Evolutionary conservation across 371 early-diverging fungal species (phyloP).

Genomic region (Mucor piriformis): DNA sequence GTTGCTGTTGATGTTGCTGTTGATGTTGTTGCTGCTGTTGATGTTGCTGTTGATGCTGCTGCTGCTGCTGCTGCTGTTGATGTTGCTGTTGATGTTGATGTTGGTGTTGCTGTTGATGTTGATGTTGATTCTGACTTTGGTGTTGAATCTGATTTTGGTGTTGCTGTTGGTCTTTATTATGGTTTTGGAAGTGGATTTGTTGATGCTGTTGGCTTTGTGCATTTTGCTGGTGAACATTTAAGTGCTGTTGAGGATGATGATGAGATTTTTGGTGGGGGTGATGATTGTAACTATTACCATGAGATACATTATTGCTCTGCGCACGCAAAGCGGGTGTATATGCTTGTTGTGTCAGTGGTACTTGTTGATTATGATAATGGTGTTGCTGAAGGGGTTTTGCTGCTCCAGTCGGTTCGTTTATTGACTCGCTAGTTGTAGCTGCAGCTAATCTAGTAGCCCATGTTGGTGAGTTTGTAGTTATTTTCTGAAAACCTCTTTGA

Average conservation of each 20-base stretch:
- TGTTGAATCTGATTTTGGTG: slow-evolving; percentile 14
- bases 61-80: not conserved
- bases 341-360: not conserved
- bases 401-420: not conserved
- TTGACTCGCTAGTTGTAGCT: slow-evolving; percentile 21
- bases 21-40: slow-evolving; percentile 15
- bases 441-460: slow-evolving; percentile 30
- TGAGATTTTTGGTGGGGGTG: slow-evolving; percentile 5
- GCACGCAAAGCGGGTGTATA: not conserved
- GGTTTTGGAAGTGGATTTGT: slow-evolving; percentile 7
- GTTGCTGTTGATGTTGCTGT: too few relatives aligned
- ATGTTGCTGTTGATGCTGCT: not conserved
- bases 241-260: slow-evolving; percentile 6
- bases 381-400: slow-evolving; percentile 1
- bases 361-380: not conserved
- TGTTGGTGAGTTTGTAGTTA: not conserved
- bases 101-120: slow-evolving; percentile 5
- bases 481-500: not conserved
- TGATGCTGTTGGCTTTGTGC: slow-evolving; percentile 1
- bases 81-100: slow-evolving; percentile 1
- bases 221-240: not conserved
- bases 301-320: not conserved
- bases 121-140: too few relatives aligned
- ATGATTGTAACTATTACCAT: not conserved
- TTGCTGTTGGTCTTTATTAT: slow-evolving; percentile 1